phyloP scores from a whole-genome alignment of 108 stramenopile species.

The Nannochloropsis oceanica region DNA sequence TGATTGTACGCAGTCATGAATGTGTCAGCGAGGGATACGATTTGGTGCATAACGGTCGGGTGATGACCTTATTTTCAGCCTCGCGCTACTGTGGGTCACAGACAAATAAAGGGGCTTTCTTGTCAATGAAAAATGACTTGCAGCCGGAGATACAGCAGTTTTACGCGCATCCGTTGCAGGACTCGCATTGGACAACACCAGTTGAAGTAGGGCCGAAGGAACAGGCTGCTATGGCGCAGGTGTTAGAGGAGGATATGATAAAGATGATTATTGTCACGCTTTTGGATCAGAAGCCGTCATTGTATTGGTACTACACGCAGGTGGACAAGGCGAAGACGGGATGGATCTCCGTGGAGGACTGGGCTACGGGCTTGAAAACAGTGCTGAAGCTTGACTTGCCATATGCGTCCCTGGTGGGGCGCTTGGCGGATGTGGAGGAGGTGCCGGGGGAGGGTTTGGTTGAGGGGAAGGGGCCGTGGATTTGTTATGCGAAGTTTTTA shows the following conservation, averaged over 20 bases:
- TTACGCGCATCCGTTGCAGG: slow-evolving; percentile 11
- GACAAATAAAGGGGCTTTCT: slow-evolving; percentile 39
- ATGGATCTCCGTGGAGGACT: slow-evolving; percentile 26
- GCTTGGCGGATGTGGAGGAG: slow-evolving; percentile 37
- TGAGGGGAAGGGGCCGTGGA: not conserved
- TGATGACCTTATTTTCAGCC: slow-evolving; percentile 48
- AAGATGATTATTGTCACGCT: slow-evolving; percentile 44
- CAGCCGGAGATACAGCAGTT: slow-evolving; percentile 37
- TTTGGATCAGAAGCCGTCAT: slow-evolving; percentile 36
- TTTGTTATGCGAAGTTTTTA: slow-evolving; percentile 44
- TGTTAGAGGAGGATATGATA: slow-evolving; percentile 28
- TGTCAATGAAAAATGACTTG: slow-evolving; percentile 19
- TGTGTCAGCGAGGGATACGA: slow-evolving; percentile 46
- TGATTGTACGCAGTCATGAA: slow-evolving; percentile 50
- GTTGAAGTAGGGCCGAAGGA: not conserved
- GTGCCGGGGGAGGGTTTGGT: not conserved
- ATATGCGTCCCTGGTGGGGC: slow-evolving; percentile 26
- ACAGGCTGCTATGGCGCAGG: not conserved
- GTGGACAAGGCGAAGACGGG: slow-evolving; percentile 36
- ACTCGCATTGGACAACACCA: not conserved
- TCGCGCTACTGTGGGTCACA: slow-evolving; percentile 45
- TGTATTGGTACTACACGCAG: slow-evolving; percentile 45
- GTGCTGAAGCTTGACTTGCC: slow-evolving; percentile 42
- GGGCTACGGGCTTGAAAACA: slow-evolving; percentile 43
- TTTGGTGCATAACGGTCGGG: slow-evolving; percentile 35